Base-by-base conservation (phyloP, 306 rosid species). In the Heteromeles arbutifolia region DNA sequence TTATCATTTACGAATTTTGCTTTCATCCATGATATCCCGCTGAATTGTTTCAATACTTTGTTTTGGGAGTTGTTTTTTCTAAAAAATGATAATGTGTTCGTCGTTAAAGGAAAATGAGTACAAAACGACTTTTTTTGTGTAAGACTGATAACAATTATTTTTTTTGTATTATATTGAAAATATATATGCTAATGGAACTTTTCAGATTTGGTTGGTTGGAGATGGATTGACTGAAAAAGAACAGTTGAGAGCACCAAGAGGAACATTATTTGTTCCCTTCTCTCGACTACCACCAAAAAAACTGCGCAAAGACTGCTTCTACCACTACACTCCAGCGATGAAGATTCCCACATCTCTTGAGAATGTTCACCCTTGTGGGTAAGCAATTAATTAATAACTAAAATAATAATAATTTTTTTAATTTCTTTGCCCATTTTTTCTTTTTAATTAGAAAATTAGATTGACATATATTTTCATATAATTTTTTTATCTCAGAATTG, bases 341-440 rank as follows among this genome's bases (percentile, higher is more conserved):
- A 50, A 80, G 11, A 31, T 81, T 79, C 95, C 97, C 2, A 7
- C 77, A 62, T 77, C 86, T 22, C 67, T 89, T 8, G 57, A 56
- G n/a, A 92, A 89, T 54, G 34, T 92, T 13, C 83, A 86, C 78
- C 79, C 96, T 11, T 89, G 97, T 62, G 97, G 91, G 97, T 89
- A 43, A 17, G 6, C 18, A 64, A 31, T 17, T 17, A 63, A 28
- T 63, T 24, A 13, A 5, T 5, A 15, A 48, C 19, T 4, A 48
- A 48, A 48, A 48, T 17, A 48, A 48, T 48, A 48, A 48, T 48
- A 48, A 14, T 48, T 48, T 5, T 44, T 48, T 1, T 1, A 45
- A 14, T 45, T 45, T 45, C 53, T 12, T 45, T 4, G 54, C 54
- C 21, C 54, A 3, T 48, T 48, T 48, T 48, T 4, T 48, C 21